Base-by-base conservation (phyloP, 2,329 filamentous ascomycete genomes). In the Ilyonectria destructans region DNA sequence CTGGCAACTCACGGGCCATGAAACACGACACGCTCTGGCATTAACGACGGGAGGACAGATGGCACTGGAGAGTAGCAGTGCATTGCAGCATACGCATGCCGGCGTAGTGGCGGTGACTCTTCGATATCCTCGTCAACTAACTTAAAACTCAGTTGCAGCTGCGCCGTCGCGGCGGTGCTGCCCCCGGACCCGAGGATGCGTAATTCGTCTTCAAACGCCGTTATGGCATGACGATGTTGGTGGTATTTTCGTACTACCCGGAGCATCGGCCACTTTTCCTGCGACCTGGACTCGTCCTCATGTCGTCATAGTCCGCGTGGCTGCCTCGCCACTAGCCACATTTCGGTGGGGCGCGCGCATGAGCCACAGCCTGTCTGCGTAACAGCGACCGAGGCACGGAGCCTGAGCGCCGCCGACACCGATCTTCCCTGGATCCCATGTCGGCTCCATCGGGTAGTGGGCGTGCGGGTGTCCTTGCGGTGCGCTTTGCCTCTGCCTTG, bases 271-370 rank as follows among this genome's bases (percentile, higher is more conserved):
- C 59, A 56, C 51, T 49, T 31, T 37, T 37, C 21, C 51, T 62
- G 59, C 40, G 59, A 55, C 59, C 59, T 12, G 37, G 40, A 21
- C 40, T 62, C 40, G 51, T 37, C 45, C 46, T 33, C 49, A 21
- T 56, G 51, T 65, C 56, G 57, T 65, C 56, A 60, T 61, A 55
- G 57, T 60, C 63, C 57, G 63, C 63, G 63, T 45, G 57, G 57
- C 57, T 19, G 43, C n/a, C 19, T 51, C 17, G 56, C 62, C 29
- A 59, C 62, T 55, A 65, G 56, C 62, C 62, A 59, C 62, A 65
- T 7, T 26, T 19, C 29, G 23, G 56, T 49, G 52, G 54, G 33
- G 52, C 37, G 31, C 19, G 33, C 17, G 33, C 58, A 35, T 60
- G 57, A 65, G 62, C 62, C 62, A 65, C 62, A 65, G 19, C 62